Conservation (phyloP, 2,329 filamentous ascomycete genomes). For the Fusarium mangiferae region DNA sequence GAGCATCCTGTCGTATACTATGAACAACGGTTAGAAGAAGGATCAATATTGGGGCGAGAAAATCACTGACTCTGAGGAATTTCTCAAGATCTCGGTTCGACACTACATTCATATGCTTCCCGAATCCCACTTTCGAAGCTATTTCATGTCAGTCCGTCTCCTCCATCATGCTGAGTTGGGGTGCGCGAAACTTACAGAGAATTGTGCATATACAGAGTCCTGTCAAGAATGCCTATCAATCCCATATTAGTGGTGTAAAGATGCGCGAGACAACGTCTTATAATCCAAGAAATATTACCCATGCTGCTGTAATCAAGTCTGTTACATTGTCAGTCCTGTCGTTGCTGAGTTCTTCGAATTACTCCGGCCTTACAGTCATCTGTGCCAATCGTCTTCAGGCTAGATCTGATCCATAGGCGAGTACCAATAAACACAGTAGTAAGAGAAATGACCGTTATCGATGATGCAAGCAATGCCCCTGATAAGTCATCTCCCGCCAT, state of each 20-base stretch:
- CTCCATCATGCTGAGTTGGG: background rate
- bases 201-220: slow-evolving; percentile 12
- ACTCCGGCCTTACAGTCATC: slow-evolving; percentile 22
- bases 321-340: background rate
- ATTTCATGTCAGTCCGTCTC: background rate
- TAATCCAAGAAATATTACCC: slow-evolving; percentile 4
- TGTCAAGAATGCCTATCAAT: slow-evolving; percentile 11
- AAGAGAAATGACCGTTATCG: slow-evolving; percentile 17
- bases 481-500: slow-evolving; percentile 24
- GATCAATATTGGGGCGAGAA: background rate
- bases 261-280: background rate
- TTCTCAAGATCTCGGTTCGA: slow-evolving; percentile 6
- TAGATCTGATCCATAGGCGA: slow-evolving; percentile 25
- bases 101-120: background rate
- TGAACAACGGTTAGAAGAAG: background rate
- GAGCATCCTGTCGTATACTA: slow-evolving; percentile 41
- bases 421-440: slow-evolving; percentile 19
- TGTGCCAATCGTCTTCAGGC: slow-evolving; percentile 18
- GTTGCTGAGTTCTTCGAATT: background rate
- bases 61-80: slow-evolving; percentile 14
- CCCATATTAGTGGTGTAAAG: background rate
- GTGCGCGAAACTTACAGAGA: background rate
- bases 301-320: slow-evolving; percentile 24
- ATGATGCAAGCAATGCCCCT: slow-evolving; percentile 20
- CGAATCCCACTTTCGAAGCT: slow-evolving; percentile 23